phyloP scores from a whole-genome alignment of 2,329 filamentous ascomycete species.

The Orbilia quercus region DNA sequence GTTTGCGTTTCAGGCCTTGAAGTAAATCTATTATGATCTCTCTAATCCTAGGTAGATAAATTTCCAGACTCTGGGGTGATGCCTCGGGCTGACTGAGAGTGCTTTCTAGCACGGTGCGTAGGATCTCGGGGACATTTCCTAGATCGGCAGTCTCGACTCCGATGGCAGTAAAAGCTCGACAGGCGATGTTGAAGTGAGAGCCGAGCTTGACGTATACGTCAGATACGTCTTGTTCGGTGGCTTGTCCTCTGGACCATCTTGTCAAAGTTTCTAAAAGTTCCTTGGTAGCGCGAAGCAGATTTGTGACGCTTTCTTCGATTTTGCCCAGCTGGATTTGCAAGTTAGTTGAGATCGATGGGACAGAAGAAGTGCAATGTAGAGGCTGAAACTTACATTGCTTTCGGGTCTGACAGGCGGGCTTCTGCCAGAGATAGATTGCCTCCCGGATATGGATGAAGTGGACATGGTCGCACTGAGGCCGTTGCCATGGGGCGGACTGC shows the following conservation, averaged over 20 bases:
- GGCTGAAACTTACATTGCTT: slow-evolving; percentile 39
- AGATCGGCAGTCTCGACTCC: slow-evolving; percentile 94
- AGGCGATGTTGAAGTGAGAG: slow-evolving; percentile 99
- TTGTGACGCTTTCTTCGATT: slow-evolving; percentile 98
- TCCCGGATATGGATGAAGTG: slow-evolving; percentile 46
- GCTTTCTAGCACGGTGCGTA: slow-evolving; percentile 91
- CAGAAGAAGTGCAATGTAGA: neutral
- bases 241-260: slow-evolving; percentile 92
- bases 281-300: slow-evolving; percentile 96
- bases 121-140: slow-evolving; percentile 90
- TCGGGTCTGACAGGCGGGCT: slow-evolving; percentile 39
- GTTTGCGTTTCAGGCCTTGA: slow-evolving; percentile 95
- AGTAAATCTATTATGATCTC: slow-evolving; percentile 99
- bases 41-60: slow-evolving; percentile 90
- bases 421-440: slow-evolving; percentile 27
- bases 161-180: slow-evolving; percentile 94
- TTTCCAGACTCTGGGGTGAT: slow-evolving; percentile 90
- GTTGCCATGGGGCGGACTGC: slow-evolving; percentile 52
- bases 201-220: slow-evolving; percentile 97
- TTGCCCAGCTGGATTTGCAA: slow-evolving; percentile 73
- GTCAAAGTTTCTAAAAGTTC: slow-evolving; percentile 97
- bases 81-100: slow-evolving; percentile 92
- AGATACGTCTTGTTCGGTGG: slow-evolving; percentile 93
- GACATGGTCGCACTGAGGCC: slow-evolving; percentile 51
- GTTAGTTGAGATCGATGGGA: slow-evolving; percentile 30